Evolutionary conservation across 805 yeast genomes (phyloP).

Genomic region (Middelhovenomyces tepae): DNA sequence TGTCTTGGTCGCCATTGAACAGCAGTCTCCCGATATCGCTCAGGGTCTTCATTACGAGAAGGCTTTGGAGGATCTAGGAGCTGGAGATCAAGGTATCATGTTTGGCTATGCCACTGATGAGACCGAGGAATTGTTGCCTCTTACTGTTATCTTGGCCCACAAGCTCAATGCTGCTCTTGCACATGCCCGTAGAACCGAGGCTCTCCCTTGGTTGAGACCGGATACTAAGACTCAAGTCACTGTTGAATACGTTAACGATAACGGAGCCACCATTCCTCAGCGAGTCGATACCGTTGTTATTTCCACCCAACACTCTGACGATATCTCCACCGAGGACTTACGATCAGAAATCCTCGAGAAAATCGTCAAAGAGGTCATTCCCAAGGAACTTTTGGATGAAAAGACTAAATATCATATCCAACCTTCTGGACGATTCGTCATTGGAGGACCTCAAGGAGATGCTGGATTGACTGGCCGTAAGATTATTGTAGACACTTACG

Average conservation of each 20-base stretch:
- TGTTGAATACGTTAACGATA: conserved; percentile 86
- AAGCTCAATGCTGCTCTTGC: conserved; percentile 95
- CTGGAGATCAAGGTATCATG: conserved; percentile 99
- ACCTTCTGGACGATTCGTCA: conserved; percentile 98
- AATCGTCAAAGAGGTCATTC: conserved; percentile 86
- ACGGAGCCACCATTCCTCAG: conserved; percentile 90
- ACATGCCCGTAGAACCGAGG: conserved; percentile 92
- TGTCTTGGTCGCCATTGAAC: conserved; percentile 97
- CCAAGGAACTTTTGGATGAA: conserved; percentile 82
- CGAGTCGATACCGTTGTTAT: conserved; percentile 97
- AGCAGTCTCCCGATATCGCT: conserved; percentile 98
- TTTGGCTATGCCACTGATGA: conserved; percentile 99
- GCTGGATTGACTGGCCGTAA: conserved; percentile 99
- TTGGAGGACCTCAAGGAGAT: conserved; percentile 99
- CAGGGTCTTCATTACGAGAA: conserved; percentile 97
- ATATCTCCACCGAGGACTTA: conserved; percentile 86
- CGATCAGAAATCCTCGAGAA: conserved; percentile 70
- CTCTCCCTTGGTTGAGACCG: conserved; percentile 95
- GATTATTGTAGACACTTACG: conserved; percentile 98
- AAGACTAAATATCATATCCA: conserved; percentile 96
- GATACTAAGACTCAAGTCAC: conserved; percentile 99
- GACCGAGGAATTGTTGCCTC: conserved; percentile 94
- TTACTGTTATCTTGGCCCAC: conserved; percentile 90
- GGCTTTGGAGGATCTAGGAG: conserved; percentile 95
- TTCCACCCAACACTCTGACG: conserved; percentile 97